These are phyloP conservation scores for Myriosclerotinia duriaeana DNA, from an alignment of 2,329 filamentous ascomycete genomes.

Conservation along the genomic window DNA sequence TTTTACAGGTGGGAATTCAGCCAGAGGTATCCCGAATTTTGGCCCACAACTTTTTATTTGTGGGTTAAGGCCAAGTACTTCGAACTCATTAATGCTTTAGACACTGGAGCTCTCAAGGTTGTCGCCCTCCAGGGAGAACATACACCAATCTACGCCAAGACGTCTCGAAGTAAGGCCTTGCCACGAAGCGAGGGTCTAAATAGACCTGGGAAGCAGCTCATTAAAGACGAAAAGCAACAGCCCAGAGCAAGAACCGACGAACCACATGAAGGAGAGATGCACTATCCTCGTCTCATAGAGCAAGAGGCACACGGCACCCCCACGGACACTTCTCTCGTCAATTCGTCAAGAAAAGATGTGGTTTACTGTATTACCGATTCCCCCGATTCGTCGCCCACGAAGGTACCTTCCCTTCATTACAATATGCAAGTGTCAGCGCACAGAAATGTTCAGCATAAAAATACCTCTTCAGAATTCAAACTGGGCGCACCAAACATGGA, in stretches of 20 bases:
- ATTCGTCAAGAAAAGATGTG: not conserved
- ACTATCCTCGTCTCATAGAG: not conserved
- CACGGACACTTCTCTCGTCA: not conserved
- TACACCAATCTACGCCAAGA: not conserved
- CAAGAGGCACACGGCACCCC: not conserved
- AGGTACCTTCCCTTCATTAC: too few relatives aligned
- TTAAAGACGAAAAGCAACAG: not conserved
- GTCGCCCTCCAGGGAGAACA: not conserved
- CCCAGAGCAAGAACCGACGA: not conserved
- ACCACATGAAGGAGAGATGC: not conserved
- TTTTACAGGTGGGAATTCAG: constrained; percentile 2
- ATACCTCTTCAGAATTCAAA: not conserved
- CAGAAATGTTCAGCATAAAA: not conserved
- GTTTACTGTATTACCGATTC: not conserved
- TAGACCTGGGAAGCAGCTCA: not conserved
- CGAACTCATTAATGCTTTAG: not conserved
- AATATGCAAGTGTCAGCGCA: not conserved
- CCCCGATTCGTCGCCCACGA: not conserved
- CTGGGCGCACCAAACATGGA: too few relatives aligned
- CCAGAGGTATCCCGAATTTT: not conserved
- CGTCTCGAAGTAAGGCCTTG: not conserved
- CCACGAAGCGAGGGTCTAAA: not conserved
- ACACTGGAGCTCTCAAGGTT: not conserved
- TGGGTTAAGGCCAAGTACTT: not conserved
- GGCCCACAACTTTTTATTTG: not conserved